Evolutionary conservation across 2,329 filamentous ascomycete genomes (phyloP), one percentile per base, ranked within the genome.

Genomic region (Sporothrix brasiliensis): DNA sequence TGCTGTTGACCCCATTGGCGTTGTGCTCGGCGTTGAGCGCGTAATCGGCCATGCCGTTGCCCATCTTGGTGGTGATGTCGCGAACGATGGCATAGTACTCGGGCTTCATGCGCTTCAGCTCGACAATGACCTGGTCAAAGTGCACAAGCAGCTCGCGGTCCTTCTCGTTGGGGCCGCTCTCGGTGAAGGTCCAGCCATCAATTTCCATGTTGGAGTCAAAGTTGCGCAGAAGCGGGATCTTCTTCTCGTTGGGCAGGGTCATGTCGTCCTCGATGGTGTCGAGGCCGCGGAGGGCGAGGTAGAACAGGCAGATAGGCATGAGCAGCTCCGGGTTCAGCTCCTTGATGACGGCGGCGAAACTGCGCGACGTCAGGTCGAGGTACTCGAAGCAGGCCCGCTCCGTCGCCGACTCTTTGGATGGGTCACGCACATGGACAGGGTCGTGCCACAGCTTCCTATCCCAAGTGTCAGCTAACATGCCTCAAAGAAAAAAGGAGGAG

Each of bases 221-320:
- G 61, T 91, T 85, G 73, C 94, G 89, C 72, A 99, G 84, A 70
- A 97, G 81, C 1, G 93, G 93, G 77, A 96, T 91, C 83, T 99
- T 99, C 77, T 87, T 89, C 74, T 87, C 86, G 52, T 94, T 82
- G 2, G 91, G 84, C 72, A 99, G 90, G 5, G 93, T 97, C 89
- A 97, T 98, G 81, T 99, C 95, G 84, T 99, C 95, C 82, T 99
- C 95, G 72, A 99, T 92, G n/a, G 95, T 99, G 80, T 99, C 95
- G 67, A 99, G 87, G 61, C 92, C 95, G 72, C 95, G 92, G 69
- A 99, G 86, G 68, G 93, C 88, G 39, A 99, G 88, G 83, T 99
- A 99, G 86, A 99, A 99, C 11, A 98, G 84, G 70, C 90, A 74
- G 60, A 98, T 87, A 30, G 95, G 93, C 53, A 97, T 88, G 49